Conservation (phyloP, 331 rosid genomes). For the Stylosanthes scabra region DNA sequence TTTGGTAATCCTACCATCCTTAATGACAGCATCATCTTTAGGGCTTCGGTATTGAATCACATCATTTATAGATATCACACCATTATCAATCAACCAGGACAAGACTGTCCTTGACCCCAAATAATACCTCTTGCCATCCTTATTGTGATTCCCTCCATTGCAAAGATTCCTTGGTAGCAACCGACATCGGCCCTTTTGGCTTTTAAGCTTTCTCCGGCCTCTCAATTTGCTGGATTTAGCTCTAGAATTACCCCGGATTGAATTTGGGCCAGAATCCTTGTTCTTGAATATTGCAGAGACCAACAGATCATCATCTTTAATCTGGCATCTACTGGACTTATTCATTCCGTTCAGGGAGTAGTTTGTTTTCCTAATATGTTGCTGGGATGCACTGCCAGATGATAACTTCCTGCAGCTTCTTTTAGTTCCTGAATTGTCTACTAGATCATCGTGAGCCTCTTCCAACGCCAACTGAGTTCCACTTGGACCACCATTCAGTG, state of each 20-base stretch:
- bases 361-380: slow-evolving; percentile 50
- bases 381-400: slow-evolving; percentile 47
- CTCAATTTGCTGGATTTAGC: slow-evolving; percentile 62
- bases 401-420: slow-evolving; percentile 44
- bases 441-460: slow-evolving; percentile 53
- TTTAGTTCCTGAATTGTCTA: slow-evolving; percentile 47
- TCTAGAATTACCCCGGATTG: slow-evolving; percentile 43
- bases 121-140: slow-evolving; percentile 68
- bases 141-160: slow-evolving; percentile 68
- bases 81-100: slow-evolving; percentile 90
- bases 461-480: slow-evolving; percentile 45
- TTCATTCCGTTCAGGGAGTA: slow-evolving; percentile 51
- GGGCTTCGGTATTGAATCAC: slow-evolving; percentile 78
- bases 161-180: slow-evolving; percentile 80
- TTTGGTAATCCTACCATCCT: slow-evolving; percentile 80
- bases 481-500: slow-evolving; percentile 45
- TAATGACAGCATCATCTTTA: slow-evolving; percentile 65
- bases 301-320: slow-evolving; percentile 89
- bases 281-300: slow-evolving; percentile 86
- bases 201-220: slow-evolving; percentile 61
- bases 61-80: slow-evolving; percentile 69
- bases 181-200: slow-evolving; percentile 72
- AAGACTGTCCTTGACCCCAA: slow-evolving; percentile 75
- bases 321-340: slow-evolving; percentile 63
- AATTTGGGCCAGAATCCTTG: slow-evolving; percentile 58